A percentile compares a stretch with the other conserved stretches of the same genome.
Evolutionary conservation across 257 asterid species (phyloP).

Genomic region (Lithospermum erythrorhizon): DNA sequence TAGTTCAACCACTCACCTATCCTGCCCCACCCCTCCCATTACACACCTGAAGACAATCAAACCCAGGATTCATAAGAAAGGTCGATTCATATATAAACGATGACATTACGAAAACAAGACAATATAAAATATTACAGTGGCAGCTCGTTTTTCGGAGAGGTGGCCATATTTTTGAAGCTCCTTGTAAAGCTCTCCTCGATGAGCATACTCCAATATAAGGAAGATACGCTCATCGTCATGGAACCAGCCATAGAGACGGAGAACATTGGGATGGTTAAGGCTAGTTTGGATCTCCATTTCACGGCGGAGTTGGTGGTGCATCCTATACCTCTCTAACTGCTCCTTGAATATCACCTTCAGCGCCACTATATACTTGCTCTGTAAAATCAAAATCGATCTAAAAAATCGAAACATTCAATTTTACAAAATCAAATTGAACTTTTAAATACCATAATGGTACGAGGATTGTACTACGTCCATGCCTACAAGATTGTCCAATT

Average conservation of each 20-base stretch:
- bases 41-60: neutral
- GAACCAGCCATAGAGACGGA: constrained; percentile 88
- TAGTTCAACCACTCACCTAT: too few relatives aligned
- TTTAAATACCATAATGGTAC: too few relatives aligned
- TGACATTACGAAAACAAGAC: neutral
- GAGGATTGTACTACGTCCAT: too few relatives aligned
- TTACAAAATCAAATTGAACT: too few relatives aligned
- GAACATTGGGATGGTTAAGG: constrained; percentile 73
- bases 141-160: constrained; percentile 69
- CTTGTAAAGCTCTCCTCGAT: constrained; percentile 74
- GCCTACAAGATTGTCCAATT: neutral
- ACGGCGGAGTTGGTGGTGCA: constrained; percentile 70
- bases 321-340: constrained; percentile 67
- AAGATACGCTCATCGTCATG: constrained; percentile 65
- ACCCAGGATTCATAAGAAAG: neutral
- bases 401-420: too few relatives aligned
- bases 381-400: neutral
- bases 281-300: constrained; percentile 85
- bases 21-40: too few relatives aligned
- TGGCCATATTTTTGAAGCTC: constrained; percentile 50
- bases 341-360: constrained; percentile 77
- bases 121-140: constrained; percentile 36
- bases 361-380: constrained; percentile 76
- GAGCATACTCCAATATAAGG: constrained; percentile 83
- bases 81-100: neutral